These are phyloP conservation scores for Coemansia sp. DNA, from an alignment of 192 early-diverging fungal species.

Conservation along the genomic window DNA sequence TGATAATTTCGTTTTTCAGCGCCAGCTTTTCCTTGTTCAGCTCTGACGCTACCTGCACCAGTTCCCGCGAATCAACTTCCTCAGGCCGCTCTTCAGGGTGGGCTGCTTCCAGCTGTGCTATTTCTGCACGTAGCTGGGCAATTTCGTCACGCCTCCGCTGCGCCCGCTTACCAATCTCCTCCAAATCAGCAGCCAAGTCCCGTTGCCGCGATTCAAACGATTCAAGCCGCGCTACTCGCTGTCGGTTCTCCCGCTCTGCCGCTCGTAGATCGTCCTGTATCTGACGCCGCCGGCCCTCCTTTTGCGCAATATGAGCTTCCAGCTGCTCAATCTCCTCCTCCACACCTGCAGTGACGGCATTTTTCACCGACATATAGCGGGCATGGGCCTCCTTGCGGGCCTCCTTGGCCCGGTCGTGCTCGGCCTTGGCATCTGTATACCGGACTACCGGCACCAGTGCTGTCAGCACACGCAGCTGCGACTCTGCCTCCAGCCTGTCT, in stretches of 20 bases:
- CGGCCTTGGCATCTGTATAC: slow-evolving; percentile 59
- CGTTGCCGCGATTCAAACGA: slow-evolving; percentile 27
- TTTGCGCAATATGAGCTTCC: slow-evolving; percentile 19
- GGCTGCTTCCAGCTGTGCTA: slow-evolving; percentile 31
- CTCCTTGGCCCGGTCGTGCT: slow-evolving; percentile 56
- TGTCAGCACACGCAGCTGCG: slow-evolving; percentile 60
- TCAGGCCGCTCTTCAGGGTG: slow-evolving; percentile 8
- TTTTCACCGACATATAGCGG: slow-evolving; percentile 36
- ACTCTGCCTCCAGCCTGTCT: slow-evolving; percentile 66
- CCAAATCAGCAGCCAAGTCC: slow-evolving; percentile 29
- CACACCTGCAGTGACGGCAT: slow-evolving; percentile 10
- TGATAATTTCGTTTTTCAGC: slow-evolving; percentile 41
- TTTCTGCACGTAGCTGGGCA: slow-evolving; percentile 33
- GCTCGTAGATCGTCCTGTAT: slow-evolving; percentile 11
- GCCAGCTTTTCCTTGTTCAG: slow-evolving; percentile 37
- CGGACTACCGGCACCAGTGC: slow-evolving; percentile 62
- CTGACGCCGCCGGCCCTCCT: slow-evolving; percentile 14
- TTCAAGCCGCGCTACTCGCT: slow-evolving; percentile 12
- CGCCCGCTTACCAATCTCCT: slow-evolving; percentile 31
- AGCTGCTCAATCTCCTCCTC: slow-evolving; percentile 39
- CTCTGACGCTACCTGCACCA: slow-evolving; percentile 31
- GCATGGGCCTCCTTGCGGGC: slow-evolving; percentile 34
- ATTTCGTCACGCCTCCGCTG: slow-evolving; percentile 45
- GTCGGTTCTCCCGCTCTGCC: slow-evolving; percentile 15
- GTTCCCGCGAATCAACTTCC: slow-evolving; percentile 15